Percentiles rank a stretch among this genome's conserved stretches.
Evolutionary conservation across 306 rosid genomes (phyloP).

Genomic region (Senna siamea): DNA sequence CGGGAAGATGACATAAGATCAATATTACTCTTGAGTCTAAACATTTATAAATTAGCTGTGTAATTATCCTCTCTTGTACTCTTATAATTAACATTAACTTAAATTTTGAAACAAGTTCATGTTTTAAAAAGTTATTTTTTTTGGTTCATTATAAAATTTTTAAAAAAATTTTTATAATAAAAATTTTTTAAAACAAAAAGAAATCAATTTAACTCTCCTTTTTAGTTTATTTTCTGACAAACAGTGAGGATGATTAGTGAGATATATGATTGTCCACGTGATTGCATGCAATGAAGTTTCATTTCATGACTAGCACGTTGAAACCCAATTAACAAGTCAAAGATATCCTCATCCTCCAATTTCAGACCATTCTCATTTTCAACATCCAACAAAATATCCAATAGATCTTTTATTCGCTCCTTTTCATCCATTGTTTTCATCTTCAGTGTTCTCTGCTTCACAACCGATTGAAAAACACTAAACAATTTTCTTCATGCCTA

Average conservation of each 20-base stretch:
- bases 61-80: too few relatives aligned
- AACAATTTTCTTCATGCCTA: conserved; percentile 39
- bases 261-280: neutral
- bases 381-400: conserved; percentile 46
- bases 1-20: too few relatives aligned
- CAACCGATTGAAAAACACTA: conserved; percentile 2
- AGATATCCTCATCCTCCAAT: conserved; percentile 51
- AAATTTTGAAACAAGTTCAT: too few relatives aligned
- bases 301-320: conserved; percentile 31
- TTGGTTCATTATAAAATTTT: too few relatives aligned
- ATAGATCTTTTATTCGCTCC: conserved; percentile 41
- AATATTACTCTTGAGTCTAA: too few relatives aligned
- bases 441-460: conserved; percentile 27
- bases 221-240: too few relatives aligned
- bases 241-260: neutral
- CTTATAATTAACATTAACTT: too few relatives aligned
- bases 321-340: conserved; percentile 38
- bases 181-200: too few relatives aligned
- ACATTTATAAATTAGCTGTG: too few relatives aligned
- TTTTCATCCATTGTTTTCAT: neutral
- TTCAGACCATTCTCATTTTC: conserved; percentile 50
- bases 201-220: too few relatives aligned
- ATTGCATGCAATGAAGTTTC: neutral
- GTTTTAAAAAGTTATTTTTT: too few relatives aligned
- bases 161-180: too few relatives aligned